Evolutionary conservation across 139 green algal species (phyloP), one percentile per base, ranked within the genome.

Genomic region (Closterium sp.): DNA sequence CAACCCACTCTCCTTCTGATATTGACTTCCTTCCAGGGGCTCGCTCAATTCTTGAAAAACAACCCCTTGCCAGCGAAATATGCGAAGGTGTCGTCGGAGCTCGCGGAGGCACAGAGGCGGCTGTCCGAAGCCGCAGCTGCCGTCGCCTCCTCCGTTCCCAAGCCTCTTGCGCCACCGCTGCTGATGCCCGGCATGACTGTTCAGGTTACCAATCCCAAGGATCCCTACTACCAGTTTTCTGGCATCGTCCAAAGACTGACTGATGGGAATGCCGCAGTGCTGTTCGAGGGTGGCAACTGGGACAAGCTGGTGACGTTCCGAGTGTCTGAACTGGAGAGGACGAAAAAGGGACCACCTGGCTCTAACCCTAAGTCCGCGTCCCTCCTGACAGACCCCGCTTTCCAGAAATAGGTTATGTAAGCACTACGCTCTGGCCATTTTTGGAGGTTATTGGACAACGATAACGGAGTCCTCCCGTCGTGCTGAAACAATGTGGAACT

Each of bases 231-330:
- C 55, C 32, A 92, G 55, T 92, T 33, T 83, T 90, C 83, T 36
- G 89, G 93, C 66, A 95, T 95, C 19, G 93, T 95, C n/a, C 93
- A 95, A 43, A 89, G 93, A 33, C 84, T 95, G 25, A 95, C 92
- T 33, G 93, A 95, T 89, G 93, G 92, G 33, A 88, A 69, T 19
- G 93, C 86, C 23, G 93, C 38, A 4, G 93, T 95, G 28, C 84
- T 95, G n/a, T 95, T 95, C 33, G 93, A 95, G 32, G 93, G 93
- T 30, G 93, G 93, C 69, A 95, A 95, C 93, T 95, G 93, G 93
- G 93, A 95, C 84, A 95, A 95, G 85, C 34, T 95, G 4, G 88
- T 95, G 16, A 92, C 92, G 4, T 94, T 94, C 81, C 36, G 85
- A 12, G 55, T 94, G 69, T 31, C 33, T 23, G 92, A 94, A 4